Conservation (phyloP, 164 flowering plant species). For the Dillenia suffruticosa region DNA sequence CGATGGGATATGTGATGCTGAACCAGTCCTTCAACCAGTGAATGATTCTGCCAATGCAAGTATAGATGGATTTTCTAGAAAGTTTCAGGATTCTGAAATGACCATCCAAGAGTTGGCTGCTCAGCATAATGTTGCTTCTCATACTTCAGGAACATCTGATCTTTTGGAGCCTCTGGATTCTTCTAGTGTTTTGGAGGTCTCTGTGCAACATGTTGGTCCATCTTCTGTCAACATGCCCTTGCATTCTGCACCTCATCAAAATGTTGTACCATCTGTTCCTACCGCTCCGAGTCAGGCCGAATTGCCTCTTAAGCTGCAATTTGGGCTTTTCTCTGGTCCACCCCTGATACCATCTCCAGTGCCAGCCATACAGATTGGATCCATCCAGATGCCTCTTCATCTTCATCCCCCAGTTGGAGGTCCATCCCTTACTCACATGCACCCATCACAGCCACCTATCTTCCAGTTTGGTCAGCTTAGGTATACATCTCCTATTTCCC, state of each 20-base stretch:
- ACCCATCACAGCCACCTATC: slow-evolving; percentile 67
- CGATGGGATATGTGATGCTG: slow-evolving; percentile 26
- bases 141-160: slow-evolving; percentile 22
- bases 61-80: slow-evolving; percentile 25
- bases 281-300: slow-evolving; percentile 43
- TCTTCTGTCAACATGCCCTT: slow-evolving; percentile 20
- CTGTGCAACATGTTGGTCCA: slow-evolving; percentile 24
- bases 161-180: slow-evolving; percentile 21
- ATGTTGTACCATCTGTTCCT: slow-evolving; percentile 31
- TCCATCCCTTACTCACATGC: slow-evolving; percentile 61
- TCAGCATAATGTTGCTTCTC: slow-evolving; percentile 23
- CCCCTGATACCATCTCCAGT: slow-evolving; percentile 88
- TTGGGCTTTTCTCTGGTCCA: slow-evolving; percentile 92
- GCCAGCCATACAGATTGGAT: slow-evolving; percentile 97
- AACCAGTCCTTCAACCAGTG: slow-evolving; percentile 17
- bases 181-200: slow-evolving; percentile 20
- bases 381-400: slow-evolving; percentile 97
- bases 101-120: slow-evolving; percentile 27
- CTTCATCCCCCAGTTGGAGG: slow-evolving; percentile 67
- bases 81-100: slow-evolving; percentile 31
- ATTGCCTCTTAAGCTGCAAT: slow-evolving; percentile 70
- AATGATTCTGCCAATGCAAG: slow-evolving; percentile 21
- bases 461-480: slow-evolving; percentile 96
- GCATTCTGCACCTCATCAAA: slow-evolving; percentile 34
- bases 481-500: slow-evolving; percentile 72